Conservation (phyloP, 306 rosid species). For the Quercus glauca region DNA sequence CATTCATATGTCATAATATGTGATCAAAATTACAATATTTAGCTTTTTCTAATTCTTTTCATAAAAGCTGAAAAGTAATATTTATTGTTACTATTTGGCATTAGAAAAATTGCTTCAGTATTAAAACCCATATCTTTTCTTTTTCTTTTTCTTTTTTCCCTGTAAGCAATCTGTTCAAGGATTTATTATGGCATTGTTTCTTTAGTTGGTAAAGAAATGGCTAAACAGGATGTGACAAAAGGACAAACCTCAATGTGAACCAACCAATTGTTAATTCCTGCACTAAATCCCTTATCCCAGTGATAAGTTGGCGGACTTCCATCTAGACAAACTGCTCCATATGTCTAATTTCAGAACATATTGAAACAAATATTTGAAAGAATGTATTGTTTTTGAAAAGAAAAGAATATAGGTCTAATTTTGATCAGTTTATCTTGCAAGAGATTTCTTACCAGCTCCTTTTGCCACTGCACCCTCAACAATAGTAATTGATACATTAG, state of each 20-base stretch:
- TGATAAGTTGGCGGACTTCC: slow-evolving; percentile 98
- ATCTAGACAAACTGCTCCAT: slow-evolving; percentile 85
- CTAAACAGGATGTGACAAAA: slow-evolving; percentile 15
- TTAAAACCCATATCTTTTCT: not conserved
- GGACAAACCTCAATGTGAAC: slow-evolving; percentile 76
- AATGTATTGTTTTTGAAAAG: not conserved
- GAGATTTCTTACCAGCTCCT: slow-evolving; percentile 79
- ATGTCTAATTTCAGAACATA: slow-evolving; percentile 15
- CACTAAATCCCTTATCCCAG: slow-evolving; percentile 61
- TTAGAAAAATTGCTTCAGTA: not conserved
- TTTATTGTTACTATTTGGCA: not conserved
- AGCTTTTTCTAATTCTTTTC: not conserved
- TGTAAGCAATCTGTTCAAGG: not conserved
- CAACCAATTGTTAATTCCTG: slow-evolving; percentile 81
- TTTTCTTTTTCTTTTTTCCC: too few species aligned
- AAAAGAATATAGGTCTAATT: not conserved
- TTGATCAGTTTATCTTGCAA: not conserved
- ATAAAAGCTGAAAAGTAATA: not conserved
- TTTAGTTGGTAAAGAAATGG: slow-evolving; percentile 11
- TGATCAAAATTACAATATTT: not conserved
- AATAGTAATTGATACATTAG: slow-evolving; percentile 62
- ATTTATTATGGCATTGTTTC: not conserved
- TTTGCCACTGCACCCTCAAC: slow-evolving; percentile 56
- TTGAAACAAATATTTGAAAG: not conserved
- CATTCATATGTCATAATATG: not conserved